Evolutionary conservation across 805 yeast genomes (phyloP).

Genomic region (Saturnispora sekii): DNA sequence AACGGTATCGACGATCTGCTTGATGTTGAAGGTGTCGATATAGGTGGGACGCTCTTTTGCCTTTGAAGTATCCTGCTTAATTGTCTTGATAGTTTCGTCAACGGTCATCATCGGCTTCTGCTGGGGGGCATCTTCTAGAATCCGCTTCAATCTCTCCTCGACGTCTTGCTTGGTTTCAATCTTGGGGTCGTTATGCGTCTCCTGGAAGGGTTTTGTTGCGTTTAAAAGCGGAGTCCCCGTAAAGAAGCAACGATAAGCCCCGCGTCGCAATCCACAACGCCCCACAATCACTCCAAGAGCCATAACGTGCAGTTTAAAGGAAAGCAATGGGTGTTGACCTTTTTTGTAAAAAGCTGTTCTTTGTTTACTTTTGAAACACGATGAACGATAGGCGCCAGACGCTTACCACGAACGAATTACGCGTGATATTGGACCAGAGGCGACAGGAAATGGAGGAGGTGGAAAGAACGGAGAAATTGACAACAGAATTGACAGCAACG

Average conservation of each 20-base stretch:
- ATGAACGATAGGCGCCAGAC: constrained; percentile 6
- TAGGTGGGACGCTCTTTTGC: neutral
- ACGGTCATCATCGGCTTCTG: neutral
- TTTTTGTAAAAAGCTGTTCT: too few relatives aligned
- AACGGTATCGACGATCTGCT: constrained; percentile 20
- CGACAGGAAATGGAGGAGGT: constrained; percentile 41
- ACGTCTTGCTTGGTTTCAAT: neutral
- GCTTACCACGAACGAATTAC: constrained; percentile 1
- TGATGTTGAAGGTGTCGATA: constrained; percentile 10
- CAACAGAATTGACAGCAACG: constrained; percentile 35
- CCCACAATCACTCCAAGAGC: too few relatives aligned
- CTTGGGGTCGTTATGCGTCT: too few relatives aligned
- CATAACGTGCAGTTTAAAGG: too few relatives aligned
- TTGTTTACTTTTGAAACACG: too few relatives aligned
- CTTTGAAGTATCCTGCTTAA: constrained; percentile 5
- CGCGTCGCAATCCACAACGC: too few relatives aligned
- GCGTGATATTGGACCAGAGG: constrained; percentile 28
- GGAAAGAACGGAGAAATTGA: constrained; percentile 37
- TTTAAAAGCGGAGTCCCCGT: too few relatives aligned
- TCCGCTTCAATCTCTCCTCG: constrained; percentile 5
- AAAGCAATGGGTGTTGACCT: too few relatives aligned
- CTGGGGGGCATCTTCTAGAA: constrained; percentile 9
- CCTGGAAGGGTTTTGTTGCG: too few relatives aligned
- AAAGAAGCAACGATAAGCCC: too few relatives aligned
- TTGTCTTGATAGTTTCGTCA: neutral